Percentiles rank a stretch among this genome's conserved stretches.
Evolutionary conservation across 768 basidiomycete species (phyloP).

Genomic region (Fomitopsis serialis): DNA sequence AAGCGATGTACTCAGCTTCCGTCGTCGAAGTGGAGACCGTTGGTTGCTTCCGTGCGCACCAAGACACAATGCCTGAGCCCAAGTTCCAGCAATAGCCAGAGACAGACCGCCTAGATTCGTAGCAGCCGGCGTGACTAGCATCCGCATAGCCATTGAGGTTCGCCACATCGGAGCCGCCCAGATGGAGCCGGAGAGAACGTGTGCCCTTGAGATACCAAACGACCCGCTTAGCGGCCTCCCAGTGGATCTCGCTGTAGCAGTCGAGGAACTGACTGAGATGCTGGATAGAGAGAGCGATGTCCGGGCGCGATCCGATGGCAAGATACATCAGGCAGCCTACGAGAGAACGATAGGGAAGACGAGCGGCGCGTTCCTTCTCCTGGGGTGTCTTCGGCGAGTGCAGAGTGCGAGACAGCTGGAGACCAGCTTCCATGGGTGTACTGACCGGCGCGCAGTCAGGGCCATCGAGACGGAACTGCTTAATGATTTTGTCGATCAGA

Average conservation of each 20-base stretch:
- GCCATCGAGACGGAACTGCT: conserved; percentile 10
- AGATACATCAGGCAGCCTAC: conserved; percentile 25
- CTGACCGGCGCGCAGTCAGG: conserved; percentile 1
- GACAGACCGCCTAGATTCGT: too few species aligned
- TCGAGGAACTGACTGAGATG: conserved; percentile 20
- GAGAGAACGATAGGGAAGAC: conserved; percentile 22
- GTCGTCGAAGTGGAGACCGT: too few species aligned
- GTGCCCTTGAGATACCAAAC: conserved; percentile 21
- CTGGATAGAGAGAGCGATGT: conserved; percentile 16
- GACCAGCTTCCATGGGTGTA: conserved; percentile 14
- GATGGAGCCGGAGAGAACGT: too few species aligned
- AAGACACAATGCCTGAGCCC: too few species aligned
- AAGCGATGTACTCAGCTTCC: too few species aligned
- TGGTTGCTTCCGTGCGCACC: too few species aligned
- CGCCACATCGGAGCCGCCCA: conserved; percentile 15
- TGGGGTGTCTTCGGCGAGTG: background rate
- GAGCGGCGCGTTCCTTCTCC: background rate
- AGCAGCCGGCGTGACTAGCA: too few species aligned
- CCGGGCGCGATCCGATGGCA: conserved; percentile 13
- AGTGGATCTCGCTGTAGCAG: conserved; percentile 16
- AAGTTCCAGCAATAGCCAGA: too few species aligned
- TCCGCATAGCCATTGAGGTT: too few species aligned
- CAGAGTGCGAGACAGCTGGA: conserved; percentile 1
- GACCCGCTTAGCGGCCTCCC: conserved; percentile 19
- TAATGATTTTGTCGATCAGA: conserved; percentile 12